These are phyloP conservation scores for Jatropha podagrica DNA, from an alignment of 441 rosid genomes.

Conservation along the genomic window DNA sequence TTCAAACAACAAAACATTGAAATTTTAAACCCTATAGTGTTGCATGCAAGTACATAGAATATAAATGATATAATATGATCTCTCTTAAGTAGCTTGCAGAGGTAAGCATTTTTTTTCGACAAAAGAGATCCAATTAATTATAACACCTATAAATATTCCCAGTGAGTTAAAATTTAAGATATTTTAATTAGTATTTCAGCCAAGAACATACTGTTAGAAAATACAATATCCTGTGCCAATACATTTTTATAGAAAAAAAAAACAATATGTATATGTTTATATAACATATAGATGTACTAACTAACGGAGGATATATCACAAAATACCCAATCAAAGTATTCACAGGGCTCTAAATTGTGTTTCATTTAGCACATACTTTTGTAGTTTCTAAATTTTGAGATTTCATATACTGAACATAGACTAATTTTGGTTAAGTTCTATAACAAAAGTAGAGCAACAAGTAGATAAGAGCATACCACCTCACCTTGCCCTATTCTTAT, in stretches of 20 bases:
- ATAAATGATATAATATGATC: background rate
- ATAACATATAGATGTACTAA: background rate
- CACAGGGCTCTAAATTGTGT: background rate
- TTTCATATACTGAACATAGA: background rate
- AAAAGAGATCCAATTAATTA: background rate
- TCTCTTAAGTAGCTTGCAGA: background rate
- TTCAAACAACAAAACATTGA: background rate
- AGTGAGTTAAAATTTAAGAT: background rate
- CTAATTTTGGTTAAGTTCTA: background rate
- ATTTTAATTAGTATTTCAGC: background rate
- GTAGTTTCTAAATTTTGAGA: background rate
- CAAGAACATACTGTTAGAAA: background rate
- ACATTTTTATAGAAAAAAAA: background rate
- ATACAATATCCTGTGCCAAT: background rate
- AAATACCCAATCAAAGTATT: background rate
- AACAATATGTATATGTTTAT: background rate
- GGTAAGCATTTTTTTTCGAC: background rate
- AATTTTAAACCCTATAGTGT: background rate
- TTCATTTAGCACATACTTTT: background rate
- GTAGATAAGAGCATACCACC: slow-evolving; percentile 25
- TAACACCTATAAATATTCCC: background rate
- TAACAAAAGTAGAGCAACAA: background rate
- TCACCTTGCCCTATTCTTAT: slow-evolving; percentile 92
- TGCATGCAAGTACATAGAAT: background rate
- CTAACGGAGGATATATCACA: background rate